Evolutionary conservation across 495 filamentous ascomycete species (phyloP), one percentile per base, ranked within the genome.

Genomic region (Lophiostoma macrostomum): DNA sequence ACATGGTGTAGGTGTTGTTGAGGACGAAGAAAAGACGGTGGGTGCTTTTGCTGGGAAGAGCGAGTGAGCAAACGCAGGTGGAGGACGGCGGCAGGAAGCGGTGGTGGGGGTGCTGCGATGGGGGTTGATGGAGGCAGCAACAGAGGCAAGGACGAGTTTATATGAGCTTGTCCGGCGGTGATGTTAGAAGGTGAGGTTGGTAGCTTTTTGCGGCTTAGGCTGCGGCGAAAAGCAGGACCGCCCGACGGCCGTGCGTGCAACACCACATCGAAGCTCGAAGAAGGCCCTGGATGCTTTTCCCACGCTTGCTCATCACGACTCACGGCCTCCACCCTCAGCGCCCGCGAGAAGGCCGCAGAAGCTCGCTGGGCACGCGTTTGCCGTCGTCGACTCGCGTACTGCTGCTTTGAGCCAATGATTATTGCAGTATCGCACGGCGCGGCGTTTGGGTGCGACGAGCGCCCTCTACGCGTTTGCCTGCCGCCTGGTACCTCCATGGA

Each of bases 1-100:
- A 79, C 82, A 86, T 86, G 53, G 64, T 83, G 70, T 51, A 7
- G 16, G 25, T 24, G 20, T 22, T 18, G 4, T 34, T 23, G n/a
- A 10, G n/a, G 32, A 29, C 16, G 41, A 20, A 27, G 34, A 13
- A 43, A 28, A 35, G 44, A 35, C 23, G 1, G 41, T 10, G 37
- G n/a, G 10, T 11, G 25, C 12, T 47, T 30, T 39, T 34, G 19
- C 27, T 10, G 19, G 32, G 22, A 38, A 37, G 6, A 44, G 50
- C 13, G 30, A 45, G 28, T 7, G 39, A 7, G 38, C 4, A 18
- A 13, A 25, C 18, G 40, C 14, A 34, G 18, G 36, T 43, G 37
- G 4, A 34, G 37, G 19, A 20, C 25, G 1, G 24, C 23, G 46
- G 45, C 14, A 16, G 23, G 37, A 16, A 40, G 35, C 23, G 30